phyloP scores from a whole-genome alignment of 1,284 basidiomycete species.

The Rhodotorula sp. region DNA sequence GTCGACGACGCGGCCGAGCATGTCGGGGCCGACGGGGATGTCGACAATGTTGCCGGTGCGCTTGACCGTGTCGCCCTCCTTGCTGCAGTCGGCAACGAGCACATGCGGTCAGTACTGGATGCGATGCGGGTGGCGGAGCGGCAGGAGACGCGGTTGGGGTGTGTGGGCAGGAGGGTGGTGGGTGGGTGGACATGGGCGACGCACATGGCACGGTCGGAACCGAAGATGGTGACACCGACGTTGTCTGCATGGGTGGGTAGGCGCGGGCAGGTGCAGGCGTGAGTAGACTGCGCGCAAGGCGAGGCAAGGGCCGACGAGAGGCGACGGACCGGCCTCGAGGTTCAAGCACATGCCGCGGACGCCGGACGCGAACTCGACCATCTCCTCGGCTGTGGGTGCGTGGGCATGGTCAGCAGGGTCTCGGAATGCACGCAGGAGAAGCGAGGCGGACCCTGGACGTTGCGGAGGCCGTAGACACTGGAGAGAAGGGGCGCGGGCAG shows the following conservation, averaged over 20 bases:
- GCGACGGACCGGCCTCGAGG: slow-evolving; percentile 95
- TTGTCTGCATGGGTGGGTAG: slow-evolving; percentile 27
- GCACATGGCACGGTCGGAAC: slow-evolving; percentile 84
- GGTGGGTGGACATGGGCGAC: slow-evolving; percentile 2
- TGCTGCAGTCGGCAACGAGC: slow-evolving; percentile 60
- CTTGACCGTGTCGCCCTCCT: slow-evolving; percentile 99
- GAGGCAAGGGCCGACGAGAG: neutral
- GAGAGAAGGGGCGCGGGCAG: neutral
- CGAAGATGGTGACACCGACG: slow-evolving; percentile 97
- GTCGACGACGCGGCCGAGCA: slow-evolving; percentile 98
- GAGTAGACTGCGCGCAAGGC: neutral
- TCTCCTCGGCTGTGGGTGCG: slow-evolving; percentile 79
- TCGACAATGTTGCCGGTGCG: slow-evolving; percentile 99
- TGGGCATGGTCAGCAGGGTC: neutral
- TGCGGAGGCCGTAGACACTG: slow-evolving; percentile 80
- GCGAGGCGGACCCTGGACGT: slow-evolving; percentile 74
- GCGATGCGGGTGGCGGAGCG: neutral
- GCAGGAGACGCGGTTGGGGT: neutral
- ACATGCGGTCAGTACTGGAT: neutral
- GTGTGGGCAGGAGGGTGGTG: too few relatives aligned
- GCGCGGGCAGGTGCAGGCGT: neutral
- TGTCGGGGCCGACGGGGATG: slow-evolving; percentile 92
- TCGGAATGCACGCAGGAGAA: neutral
- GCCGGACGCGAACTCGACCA: slow-evolving; percentile 99
- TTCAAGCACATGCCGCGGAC: slow-evolving; percentile 78